Percentiles rank a stretch among this genome's conserved stretches.
Evolutionary conservation across 116 monocot genomes (phyloP).

Genomic region (Posidonia oceanica): DNA sequence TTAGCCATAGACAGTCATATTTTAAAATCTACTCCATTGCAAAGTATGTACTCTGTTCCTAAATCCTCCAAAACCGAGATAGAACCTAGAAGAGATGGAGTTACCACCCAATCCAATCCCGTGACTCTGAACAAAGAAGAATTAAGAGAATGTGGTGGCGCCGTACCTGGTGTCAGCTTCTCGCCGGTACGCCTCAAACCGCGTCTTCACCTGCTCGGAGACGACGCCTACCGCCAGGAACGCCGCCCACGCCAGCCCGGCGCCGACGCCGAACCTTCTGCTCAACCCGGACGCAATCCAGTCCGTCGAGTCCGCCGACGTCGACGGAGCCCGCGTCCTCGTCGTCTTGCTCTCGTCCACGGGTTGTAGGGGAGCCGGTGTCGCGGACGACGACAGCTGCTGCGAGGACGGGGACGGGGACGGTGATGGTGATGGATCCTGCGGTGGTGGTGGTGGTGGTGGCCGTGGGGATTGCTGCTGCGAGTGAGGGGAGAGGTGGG

Average conservation of each 20-base stretch:
- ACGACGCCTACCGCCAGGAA: conserved; percentile 84
- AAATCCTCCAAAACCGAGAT: no score
- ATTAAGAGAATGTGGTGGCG: not conserved
- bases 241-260: conserved; percentile 86
- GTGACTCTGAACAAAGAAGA: not conserved
- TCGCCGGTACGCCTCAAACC: conserved; percentile 64
- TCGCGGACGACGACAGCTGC: not conserved
- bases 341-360: conserved; percentile 5
- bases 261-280: conserved; percentile 83
- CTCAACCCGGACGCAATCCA: conserved; percentile 80
- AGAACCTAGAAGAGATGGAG: no score
- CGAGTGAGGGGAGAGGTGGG: conserved; percentile 23
- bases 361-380: not conserved
- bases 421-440: conserved; percentile 8
- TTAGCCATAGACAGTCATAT: no score
- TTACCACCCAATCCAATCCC: not conserved
- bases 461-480: conserved; percentile 8
- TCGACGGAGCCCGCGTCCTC: not conserved
- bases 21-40: no score
- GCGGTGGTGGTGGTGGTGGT: conserved; percentile 9
- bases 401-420: not conserved
- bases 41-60: no score
- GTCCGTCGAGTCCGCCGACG: conserved; percentile 57
- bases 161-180: conserved; percentile 55
- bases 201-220: conserved; percentile 91